phyloP scores from a whole-genome alignment of 176 grass and related monocot genomes.

The Oryza meyeriana region DNA sequence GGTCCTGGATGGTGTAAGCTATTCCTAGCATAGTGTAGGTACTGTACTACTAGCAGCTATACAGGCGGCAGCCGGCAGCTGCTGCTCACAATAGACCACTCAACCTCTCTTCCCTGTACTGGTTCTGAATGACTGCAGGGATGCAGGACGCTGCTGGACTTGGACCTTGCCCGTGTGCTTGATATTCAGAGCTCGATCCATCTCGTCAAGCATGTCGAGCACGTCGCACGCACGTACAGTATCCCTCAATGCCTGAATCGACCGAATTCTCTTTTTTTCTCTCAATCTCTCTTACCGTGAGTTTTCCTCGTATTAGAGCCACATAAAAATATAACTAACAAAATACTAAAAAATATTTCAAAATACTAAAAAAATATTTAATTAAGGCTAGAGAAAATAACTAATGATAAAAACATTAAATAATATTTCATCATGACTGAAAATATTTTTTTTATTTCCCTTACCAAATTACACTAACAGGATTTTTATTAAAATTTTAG shows the following conservation, averaged over 20 bases:
- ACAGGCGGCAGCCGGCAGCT: neutral
- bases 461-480: no score
- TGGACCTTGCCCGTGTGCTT: neutral
- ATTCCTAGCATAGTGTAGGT: neutral
- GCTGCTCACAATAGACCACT: conserved; percentile 8
- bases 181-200: neutral
- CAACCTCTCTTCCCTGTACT: neutral
- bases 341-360: no score
- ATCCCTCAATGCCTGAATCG: neutral
- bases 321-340: no score
- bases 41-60: neutral
- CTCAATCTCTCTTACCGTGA: no score
- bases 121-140: neutral
- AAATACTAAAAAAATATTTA: no score
- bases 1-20: neutral
- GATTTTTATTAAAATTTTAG: no score
- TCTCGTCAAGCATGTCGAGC: neutral
- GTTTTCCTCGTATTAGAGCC: no score
- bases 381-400: no score
- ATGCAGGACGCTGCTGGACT: neutral
- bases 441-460: no score
- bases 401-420: no score
- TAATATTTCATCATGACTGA: no score
- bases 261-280: neutral
- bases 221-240: no score